Percentiles rank a stretch among this genome's conserved stretches.
phyloP scores from a whole-genome alignment of 2,329 filamentous ascomycete species.

The Paracoccidioides brasiliensis region DNA sequence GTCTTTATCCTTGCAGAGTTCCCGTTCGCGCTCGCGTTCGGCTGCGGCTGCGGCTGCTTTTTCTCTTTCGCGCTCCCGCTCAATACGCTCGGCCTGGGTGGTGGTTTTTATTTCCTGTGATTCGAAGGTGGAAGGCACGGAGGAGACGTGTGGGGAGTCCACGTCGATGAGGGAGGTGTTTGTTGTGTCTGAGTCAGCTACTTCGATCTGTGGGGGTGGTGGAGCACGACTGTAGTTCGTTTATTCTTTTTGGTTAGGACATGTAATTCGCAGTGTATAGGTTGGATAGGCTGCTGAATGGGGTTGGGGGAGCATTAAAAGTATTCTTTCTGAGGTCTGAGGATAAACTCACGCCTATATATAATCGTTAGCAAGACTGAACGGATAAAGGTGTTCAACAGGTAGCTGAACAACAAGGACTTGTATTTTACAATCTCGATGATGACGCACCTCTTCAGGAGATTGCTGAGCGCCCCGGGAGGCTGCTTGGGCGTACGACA shows the following conservation, averaged over 20 bases:
- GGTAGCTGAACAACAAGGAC: not conserved
- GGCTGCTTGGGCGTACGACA: slow-evolving; percentile 39
- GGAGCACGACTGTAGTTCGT: slow-evolving; percentile 28
- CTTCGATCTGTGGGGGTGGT: slow-evolving; percentile 25
- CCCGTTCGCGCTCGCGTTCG: too few species aligned
- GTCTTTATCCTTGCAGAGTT: too few species aligned
- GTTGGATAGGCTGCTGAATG: not conserved
- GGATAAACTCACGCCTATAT: slow-evolving; percentile 25
- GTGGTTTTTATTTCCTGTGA: slow-evolving; percentile 32
- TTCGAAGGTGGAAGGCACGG: slow-evolving; percentile 31
- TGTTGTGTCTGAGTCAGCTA: slow-evolving; percentile 26
- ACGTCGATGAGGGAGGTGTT: slow-evolving; percentile 35
- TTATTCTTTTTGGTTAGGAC: not conserved
- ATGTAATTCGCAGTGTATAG: not conserved
- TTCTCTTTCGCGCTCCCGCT: slow-evolving; percentile 27
- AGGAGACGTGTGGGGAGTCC: slow-evolving; percentile 33
- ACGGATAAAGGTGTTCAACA: not conserved
- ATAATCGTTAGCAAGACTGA: slow-evolving; percentile 8
- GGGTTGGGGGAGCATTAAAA: not conserved
- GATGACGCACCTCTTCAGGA: slow-evolving; percentile 31
- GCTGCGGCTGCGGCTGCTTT: slow-evolving; percentile 28
- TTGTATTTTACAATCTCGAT: not conserved
- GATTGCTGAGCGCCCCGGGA: slow-evolving; percentile 35
- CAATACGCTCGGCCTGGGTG: slow-evolving; percentile 34
- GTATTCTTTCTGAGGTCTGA: not conserved